Base-by-base conservation (phyloP, 202 grass and related monocot species). In the Brachypodium distachyon region DNA sequence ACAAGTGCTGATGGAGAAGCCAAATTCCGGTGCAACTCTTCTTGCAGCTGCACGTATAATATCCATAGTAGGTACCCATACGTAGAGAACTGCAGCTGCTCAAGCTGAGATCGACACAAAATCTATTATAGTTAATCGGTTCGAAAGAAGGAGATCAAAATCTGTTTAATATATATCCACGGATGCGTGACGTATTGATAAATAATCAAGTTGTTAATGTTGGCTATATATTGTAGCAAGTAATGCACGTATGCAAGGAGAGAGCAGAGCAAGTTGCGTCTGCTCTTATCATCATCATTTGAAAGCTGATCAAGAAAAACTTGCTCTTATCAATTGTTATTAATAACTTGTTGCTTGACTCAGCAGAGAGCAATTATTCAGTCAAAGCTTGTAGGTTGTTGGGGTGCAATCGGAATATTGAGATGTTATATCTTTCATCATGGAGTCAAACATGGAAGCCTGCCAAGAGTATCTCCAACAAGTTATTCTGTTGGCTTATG, bases 1-100 rank as follows among this genome's bases (percentile, higher is more conserved):
- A 50, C 12, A 78, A 74, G 26, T 50, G 58, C 28, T 51, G 13
- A 39, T 44, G 39, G 8, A 33, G 79, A 87, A 49, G 74, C 74
- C 27, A 87, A 78, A 52, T 83, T 66, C 59, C 51, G 67, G 26
- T 26, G 59, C 58, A 82, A 77, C 79, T 78, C 76, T 42, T 82
- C 73, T 66, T 67, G 58, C 47, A 28, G 63, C 6, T 71, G 22
- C 62, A 67, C 1, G 54, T 57, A 40, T 42, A 64, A 61, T 48
- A 61, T 16, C 26, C 18, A 67, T 79, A 11, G 2, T 29, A 64
- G 77, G 7, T 39, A 43, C 38, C 18, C 64, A 34, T 66, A 77
- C 70, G 79, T 58, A 67, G 84, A 71, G 67, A 87, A 82, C 66
- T 66, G 79, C 41, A 66, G 73, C 66, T 39, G 78, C 61, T 56